Conservation (phyloP, 1,139 yeast species). For the Blastobotrys raffinosifermentans region DNA sequence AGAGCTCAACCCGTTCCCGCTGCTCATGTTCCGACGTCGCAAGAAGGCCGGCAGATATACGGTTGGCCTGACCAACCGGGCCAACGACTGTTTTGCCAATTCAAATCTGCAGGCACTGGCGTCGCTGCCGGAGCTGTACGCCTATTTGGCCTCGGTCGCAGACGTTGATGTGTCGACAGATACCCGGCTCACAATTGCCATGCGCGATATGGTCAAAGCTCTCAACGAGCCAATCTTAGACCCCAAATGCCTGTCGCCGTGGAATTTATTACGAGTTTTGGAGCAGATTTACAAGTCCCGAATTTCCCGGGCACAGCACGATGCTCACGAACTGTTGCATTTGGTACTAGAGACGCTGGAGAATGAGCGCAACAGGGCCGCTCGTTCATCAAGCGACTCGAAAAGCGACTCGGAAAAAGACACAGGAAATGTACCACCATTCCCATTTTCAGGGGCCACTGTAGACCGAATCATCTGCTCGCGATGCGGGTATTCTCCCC, state of each 20-base stretch:
- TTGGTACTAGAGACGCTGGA: slow-evolving; percentile 72
- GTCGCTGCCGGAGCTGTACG: slow-evolving; percentile 56
- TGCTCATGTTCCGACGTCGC: slow-evolving; percentile 15
- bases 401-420: slow-evolving; percentile 6
- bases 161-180: slow-evolving; percentile 6
- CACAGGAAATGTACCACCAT: slow-evolving; percentile 47
- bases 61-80: slow-evolving; percentile 73
- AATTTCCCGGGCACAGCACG: slow-evolving; percentile 81
- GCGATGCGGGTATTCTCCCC: slow-evolving; percentile 58
- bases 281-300: slow-evolving; percentile 74
- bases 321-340: slow-evolving; percentile 89
- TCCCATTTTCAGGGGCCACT: slow-evolving; percentile 69
- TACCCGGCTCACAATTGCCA: slow-evolving; percentile 32
- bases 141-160: slow-evolving; percentile 43
- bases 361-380: slow-evolving; percentile 46
- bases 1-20: not conserved
- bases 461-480: slow-evolving; percentile 66
- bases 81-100: slow-evolving; percentile 91
- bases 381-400: slow-evolving; percentile 13
- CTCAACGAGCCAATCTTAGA: slow-evolving; percentile 59
- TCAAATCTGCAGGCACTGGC: slow-evolving; percentile 84
- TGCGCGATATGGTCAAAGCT: slow-evolving; percentile 48
- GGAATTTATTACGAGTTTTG: slow-evolving; percentile 68
- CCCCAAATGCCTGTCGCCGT: slow-evolving; percentile 58
- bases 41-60: slow-evolving; percentile 41